Percentiles rank a stretch among this genome's conserved stretches.
Conservation (phyloP, 1,284 basidiomycete species). For the Mycosarcoma maydis region DNA sequence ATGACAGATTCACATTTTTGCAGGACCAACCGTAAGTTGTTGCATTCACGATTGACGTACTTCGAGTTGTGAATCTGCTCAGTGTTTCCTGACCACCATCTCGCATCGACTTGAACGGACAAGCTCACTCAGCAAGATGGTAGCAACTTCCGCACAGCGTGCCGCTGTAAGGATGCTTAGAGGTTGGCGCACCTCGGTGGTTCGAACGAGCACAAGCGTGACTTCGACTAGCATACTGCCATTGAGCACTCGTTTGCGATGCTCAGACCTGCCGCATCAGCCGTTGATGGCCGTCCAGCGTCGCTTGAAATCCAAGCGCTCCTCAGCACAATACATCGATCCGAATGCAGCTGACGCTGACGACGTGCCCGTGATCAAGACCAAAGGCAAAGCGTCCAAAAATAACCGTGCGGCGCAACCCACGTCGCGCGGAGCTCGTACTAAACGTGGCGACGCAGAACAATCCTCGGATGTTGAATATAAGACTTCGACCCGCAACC, state of each 20-base stretch:
- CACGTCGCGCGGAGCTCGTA: slow-evolving; percentile 26
- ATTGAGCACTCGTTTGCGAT: slow-evolving; percentile 17
- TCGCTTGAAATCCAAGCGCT: slow-evolving; percentile 41
- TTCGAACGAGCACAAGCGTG: background rate
- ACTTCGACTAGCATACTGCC: slow-evolving; percentile 10
- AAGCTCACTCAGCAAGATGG: background rate
- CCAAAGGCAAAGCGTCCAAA: slow-evolving; percentile 57
- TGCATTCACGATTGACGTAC: no score
- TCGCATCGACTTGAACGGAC: background rate
- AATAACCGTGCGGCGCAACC: slow-evolving; percentile 22
- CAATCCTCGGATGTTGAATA: slow-evolving; percentile 13
- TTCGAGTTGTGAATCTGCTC: no score
- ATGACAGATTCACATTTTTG: slow-evolving; percentile 34
- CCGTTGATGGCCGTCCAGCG: slow-evolving; percentile 7
- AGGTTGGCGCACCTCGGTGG: slow-evolving; percentile 6
- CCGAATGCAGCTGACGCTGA: slow-evolving; percentile 32
- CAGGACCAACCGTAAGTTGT: no score
- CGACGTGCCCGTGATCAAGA: slow-evolving; percentile 60
- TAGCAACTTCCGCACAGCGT: background rate
- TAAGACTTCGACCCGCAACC: slow-evolving; percentile 45
- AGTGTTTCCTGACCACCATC: background rate
- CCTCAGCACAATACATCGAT: slow-evolving; percentile 44
- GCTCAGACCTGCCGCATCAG: no score
- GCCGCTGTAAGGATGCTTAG: slow-evolving; percentile 10
- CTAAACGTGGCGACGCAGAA: slow-evolving; percentile 40